Percentiles rank a stretch among this genome's conserved stretches.
These are phyloP conservation scores for Danielozyma ontarioensis DNA, from an alignment of 805 yeast species.

Conservation along the genomic window DNA sequence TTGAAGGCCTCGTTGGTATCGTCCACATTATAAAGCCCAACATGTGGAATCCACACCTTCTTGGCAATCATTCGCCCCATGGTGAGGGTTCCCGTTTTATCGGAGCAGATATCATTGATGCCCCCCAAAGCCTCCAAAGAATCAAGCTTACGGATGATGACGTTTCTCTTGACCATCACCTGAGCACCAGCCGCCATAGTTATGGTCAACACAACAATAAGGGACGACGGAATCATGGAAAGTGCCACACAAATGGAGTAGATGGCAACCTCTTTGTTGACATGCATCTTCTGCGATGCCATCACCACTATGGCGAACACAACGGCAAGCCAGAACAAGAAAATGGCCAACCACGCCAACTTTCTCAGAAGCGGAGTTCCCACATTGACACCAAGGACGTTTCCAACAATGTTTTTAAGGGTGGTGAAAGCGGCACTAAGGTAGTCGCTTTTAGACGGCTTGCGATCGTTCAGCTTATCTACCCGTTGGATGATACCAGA, in stretches of 20 bases:
- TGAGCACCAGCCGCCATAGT: slow-evolving; percentile 83
- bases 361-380: slow-evolving; percentile 83
- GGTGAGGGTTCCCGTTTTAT: slow-evolving; percentile 78
- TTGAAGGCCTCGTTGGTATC: slow-evolving; percentile 57
- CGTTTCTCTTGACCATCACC: slow-evolving; percentile 63
- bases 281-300: slow-evolving; percentile 75
- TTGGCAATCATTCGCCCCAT: slow-evolving; percentile 77
- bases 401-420: slow-evolving; percentile 51
- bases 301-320: slow-evolving; percentile 79
- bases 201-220: slow-evolving; percentile 76
- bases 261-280: slow-evolving; percentile 76
- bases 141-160: slow-evolving; percentile 71
- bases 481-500: slow-evolving; percentile 35
- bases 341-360: slow-evolving; percentile 70
- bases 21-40: slow-evolving; percentile 52
- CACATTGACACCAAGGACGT: slow-evolving; percentile 65
- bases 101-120: slow-evolving; percentile 75
- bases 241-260: slow-evolving; percentile 84
- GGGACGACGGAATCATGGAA: slow-evolving; percentile 78
- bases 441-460: slow-evolving; percentile 40
- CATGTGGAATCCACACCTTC: slow-evolving; percentile 61
- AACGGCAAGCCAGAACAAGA: slow-evolving; percentile 73
- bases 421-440: slow-evolving; percentile 44
- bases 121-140: slow-evolving; percentile 77
- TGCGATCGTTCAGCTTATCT: slow-evolving; percentile 36